A percentile compares a stretch with the other conserved stretches of the same genome.
Evolutionary conservation across 2,329 filamentous ascomycete genomes (phyloP).

Genomic region (Hypoxylon sp.): DNA sequence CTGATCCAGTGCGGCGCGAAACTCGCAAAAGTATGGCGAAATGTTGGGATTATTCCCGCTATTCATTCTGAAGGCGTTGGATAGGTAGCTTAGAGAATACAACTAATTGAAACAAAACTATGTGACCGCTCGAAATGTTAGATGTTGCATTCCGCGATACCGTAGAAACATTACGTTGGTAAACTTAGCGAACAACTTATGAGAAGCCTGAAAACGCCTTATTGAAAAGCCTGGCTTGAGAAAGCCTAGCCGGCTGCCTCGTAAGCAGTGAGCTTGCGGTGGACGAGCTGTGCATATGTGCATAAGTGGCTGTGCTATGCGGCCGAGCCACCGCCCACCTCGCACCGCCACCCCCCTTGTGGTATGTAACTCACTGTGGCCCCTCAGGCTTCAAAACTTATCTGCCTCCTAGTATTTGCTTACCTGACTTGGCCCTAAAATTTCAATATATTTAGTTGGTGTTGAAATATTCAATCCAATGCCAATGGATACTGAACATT

Average conservation of each 20-base stretch:
- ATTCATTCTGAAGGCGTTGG: slow-evolving; percentile 7
- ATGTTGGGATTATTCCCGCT: background rate
- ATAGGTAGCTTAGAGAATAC: no score
- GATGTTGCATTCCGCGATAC: no score
- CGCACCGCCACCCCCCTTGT: no score
- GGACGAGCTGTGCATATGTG: background rate
- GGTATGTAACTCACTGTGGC: no score
- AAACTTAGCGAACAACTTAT: background rate
- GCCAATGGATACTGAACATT: no score
- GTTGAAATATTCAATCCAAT: no score
- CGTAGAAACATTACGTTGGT: background rate
- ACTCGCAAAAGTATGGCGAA: slow-evolving; percentile 11
- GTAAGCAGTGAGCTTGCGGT: no score
- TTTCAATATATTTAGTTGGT: no score
- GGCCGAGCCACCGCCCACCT: background rate
- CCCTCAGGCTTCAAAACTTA: no score
- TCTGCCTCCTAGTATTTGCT: no score
- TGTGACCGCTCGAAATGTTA: background rate
- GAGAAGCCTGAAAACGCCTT: background rate
- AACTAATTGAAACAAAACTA: background rate
- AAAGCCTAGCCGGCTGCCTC: no score
- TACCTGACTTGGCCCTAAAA: no score
- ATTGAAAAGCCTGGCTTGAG: background rate
- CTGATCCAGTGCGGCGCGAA: slow-evolving; percentile 9
- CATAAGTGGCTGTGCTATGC: slow-evolving; percentile 1